A percentile compares a stretch with the other conserved stretches of the same genome.
Conservation (phyloP, 2,329 filamentous ascomycete species). For the Exophiala phaeomuriformis region DNA sequence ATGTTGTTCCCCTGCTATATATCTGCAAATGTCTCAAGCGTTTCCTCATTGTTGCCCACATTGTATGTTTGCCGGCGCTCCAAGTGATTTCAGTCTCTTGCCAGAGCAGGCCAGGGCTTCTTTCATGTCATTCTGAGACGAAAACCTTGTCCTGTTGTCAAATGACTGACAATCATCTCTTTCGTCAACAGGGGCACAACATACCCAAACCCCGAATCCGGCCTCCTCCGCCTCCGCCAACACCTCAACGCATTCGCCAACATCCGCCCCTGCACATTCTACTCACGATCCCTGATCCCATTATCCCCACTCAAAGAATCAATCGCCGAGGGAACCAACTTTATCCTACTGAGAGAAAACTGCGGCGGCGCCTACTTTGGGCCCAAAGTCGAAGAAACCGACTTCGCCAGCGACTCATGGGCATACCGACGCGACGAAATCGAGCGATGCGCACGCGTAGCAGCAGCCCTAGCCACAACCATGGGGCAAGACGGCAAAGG, state of each 20-base stretch:
- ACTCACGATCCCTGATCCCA: conserved; percentile 34
- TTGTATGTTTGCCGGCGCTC: too few species aligned
- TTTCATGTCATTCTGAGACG: too few species aligned
- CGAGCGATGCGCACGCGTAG: conserved; percentile 43
- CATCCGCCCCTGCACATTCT: conserved; percentile 44
- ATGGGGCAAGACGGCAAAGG: conserved; percentile 23
- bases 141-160: conserved; percentile 31
- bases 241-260: conserved; percentile 43
- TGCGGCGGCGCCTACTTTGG: conserved; percentile 42
- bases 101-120: too few species aligned
- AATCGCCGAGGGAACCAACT: conserved; percentile 61
- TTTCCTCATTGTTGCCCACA: too few species aligned
- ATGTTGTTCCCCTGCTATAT: too few species aligned
- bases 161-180: conserved; percentile 39
- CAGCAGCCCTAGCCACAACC: conserved; percentile 40
- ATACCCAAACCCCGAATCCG: conserved; percentile 25
- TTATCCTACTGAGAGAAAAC: conserved; percentile 51
- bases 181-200: conserved; percentile 32
- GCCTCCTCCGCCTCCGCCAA: conserved; percentile 23
- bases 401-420: conserved; percentile 45
- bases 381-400: conserved; percentile 39
- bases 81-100: too few species aligned
- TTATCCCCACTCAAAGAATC: conserved; percentile 42
- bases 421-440: conserved; percentile 42
- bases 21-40: too few species aligned